Base-by-base conservation (phyloP, 148 eudicot genomes). In the Nepenthes gracilis region DNA sequence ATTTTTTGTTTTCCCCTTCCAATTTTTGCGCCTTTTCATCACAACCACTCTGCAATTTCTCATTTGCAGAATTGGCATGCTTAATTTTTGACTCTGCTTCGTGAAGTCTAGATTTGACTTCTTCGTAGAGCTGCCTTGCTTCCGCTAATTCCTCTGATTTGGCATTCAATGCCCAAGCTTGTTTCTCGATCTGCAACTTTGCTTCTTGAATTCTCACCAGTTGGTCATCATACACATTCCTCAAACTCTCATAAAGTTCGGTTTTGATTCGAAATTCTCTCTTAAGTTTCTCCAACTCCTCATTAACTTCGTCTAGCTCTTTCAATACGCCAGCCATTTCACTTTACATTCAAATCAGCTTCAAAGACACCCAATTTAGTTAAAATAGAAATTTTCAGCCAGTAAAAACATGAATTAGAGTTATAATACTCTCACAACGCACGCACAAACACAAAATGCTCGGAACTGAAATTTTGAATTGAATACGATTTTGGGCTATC, bases 1-100 rank as follows among this genome's bases (percentile, higher is more conserved):
- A 47, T 47, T 79, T 83, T 64, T 61, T 71, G 64, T 81, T 85
- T 70, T 80, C 83, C 54, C 36, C 81, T 76, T 88, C 88, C 67
- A 85, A 62, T 35, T 64, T 75, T n/a, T 61, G 68, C 70, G 82
- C 32, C 68, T 72, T 82, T 63, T 75, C 86, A 35, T 70, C 75
- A 64, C 66, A 64, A 56, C 85, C 85, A 50, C 33, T 40, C 45
- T 78, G 78, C 36, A 79, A 60, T 49, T 81, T 85, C 52, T 83
- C 88, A 58, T 72, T 77, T 47, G 73, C 72, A 47, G 51, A 81
- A 47, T 33, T 83, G 54, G 80, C 83, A 58, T 81, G 78, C 68
- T 63, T 76, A 5, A 79, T 72, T 14, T 62, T 68, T 33, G 70
- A 67, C 59, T 83, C 88, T 59, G 80, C 74, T 64, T 63, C 79